Evolutionary conservation across 2,329 filamentous ascomycete species (phyloP), one percentile per base, ranked within the genome.

Genomic region (Aspergillus sp.): DNA sequence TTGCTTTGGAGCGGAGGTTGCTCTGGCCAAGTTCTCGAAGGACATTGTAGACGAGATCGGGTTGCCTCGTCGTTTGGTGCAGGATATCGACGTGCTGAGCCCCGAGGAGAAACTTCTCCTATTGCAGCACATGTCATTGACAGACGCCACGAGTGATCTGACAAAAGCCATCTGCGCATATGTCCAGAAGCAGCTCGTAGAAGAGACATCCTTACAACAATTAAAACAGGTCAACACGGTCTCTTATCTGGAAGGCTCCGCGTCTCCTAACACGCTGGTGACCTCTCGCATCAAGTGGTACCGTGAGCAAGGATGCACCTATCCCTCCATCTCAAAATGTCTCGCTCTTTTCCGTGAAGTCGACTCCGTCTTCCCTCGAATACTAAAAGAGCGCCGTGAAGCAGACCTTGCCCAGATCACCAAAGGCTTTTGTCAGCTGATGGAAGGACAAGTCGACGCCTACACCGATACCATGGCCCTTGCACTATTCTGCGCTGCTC

Each of bases 401-500:
- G 53, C 59, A 5, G 70, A 73, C 31, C 72, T 81, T 44, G 73
- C 73, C 25, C 61, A 57, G 0, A 66, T 82, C n/a, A 72, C 70
- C 2, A 66, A 68, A 14, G 70, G 71, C 6, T 66, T 82, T 1
- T 68, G 73, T 7, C 60, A 69, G 3, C 66, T 77, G 21, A 43
- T 73, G 2, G 58, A 70, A 41, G 66, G 66, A 11, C 59, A 65
- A 4, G 68, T 81, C n/a, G 77, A 82, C 63, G 64, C 78, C 15
- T 76, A 78, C 57, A 74, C 79, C 0, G 84, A 87, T 62, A 77
- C 87, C 6, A 75, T 86, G 52, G 79, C 81, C 0, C 77, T 87
- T 37, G 77, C 82, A 1, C 76, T 86, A 53, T 86, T 87, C 66
- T 85, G 82, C 57, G 79, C 82, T 0, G 77, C 84, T 27, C 76